Evolutionary conservation across 2,329 filamentous ascomycete species (phyloP), one percentile per base, ranked within the genome.

Genomic region (Leptodontidium sp.): DNA sequence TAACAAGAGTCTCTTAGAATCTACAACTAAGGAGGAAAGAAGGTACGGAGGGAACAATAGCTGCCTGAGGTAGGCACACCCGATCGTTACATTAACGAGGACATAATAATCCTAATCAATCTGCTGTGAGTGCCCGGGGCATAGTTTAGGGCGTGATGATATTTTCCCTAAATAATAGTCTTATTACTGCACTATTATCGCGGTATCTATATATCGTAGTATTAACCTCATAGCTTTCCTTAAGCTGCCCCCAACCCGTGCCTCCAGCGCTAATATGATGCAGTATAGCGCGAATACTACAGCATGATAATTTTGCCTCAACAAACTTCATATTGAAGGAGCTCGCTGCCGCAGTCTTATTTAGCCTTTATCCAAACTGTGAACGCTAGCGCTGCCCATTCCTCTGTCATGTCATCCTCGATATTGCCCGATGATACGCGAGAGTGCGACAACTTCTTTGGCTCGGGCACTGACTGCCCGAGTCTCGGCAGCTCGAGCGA

Each of bases 91-190:
- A 21, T 45, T 45, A 45, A 45, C 40, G 40, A 45, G 40, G 40
- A 45, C 40, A 45, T 45, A 45, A 45, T 45, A 45, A 45, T 45
- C 40, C 40, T 45, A 45, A 45, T 45, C 40, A 45, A 45, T 45
- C 40, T 45, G 40, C 40, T 45, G 40, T 11, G 40, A 45, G 40
- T 45, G 40, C 40, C 40, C 40, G 14, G 40, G 40, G 40, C 40
- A 45, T 45, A 45, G 40, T 45, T 45, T 45, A 45, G 40, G 40
- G 40, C 40, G 40, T 5, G 1, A 45, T 45, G 40, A 45, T 45
- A 45, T 5, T 45, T 45, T 45, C 40, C 40, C 40, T 45, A 11
- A 45, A 45, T 45, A 45, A 45, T 45, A 45, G 40, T 45, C 40
- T 11, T 8, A 45, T 45, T 8, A 45, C 40, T 11, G 14, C 14